phyloP scores from a whole-genome alignment of 1,284 basidiomycete species.

The Tilletia indica region DNA sequence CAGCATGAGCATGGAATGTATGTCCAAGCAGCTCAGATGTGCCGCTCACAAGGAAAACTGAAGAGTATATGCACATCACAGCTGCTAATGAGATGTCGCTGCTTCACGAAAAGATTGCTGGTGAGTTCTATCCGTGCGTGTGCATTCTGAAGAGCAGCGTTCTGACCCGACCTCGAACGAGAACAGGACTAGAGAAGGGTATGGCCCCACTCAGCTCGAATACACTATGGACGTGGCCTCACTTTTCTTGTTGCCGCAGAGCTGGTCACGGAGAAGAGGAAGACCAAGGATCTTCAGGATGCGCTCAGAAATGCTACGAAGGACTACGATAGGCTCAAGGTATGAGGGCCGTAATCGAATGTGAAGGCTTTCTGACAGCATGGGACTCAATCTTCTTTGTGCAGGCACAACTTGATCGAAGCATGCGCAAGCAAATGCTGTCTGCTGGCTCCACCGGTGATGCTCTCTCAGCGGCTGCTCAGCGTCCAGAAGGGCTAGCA shows the following conservation, averaged over 20 bases:
- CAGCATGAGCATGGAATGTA: slow-evolving; percentile 15
- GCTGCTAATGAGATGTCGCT: slow-evolving; percentile 10
- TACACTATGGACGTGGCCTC: not conserved
- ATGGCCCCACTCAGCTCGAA: not conserved
- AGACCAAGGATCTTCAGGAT: slow-evolving; percentile 11
- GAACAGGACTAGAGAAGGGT: slow-evolving; percentile 1
- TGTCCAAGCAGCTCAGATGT: not conserved
- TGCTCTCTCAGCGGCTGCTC: not conserved
- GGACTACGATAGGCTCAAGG: slow-evolving; percentile 16
- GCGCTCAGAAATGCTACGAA: not conserved
- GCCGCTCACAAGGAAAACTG: not conserved
- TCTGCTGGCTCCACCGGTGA: not conserved
- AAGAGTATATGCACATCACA: not conserved
- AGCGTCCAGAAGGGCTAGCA: not conserved
- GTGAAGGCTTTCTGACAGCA: no score
- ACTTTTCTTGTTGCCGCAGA: not conserved
- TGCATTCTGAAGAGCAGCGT: not conserved
- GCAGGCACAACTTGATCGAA: slow-evolving; percentile 15
- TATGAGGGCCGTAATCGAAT: not conserved
- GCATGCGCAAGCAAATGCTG: slow-evolving; percentile 13
- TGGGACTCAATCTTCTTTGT: not conserved
- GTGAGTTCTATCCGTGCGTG: not conserved
- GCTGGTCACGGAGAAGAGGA: slow-evolving; percentile 12
- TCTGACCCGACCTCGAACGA: not conserved
- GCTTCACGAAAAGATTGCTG: slow-evolving; percentile 10